Percentiles rank a stretch among this genome's conserved stretches.
Conservation (phyloP, 805 yeast species). For the Blastobotrys attinorum region DNA sequence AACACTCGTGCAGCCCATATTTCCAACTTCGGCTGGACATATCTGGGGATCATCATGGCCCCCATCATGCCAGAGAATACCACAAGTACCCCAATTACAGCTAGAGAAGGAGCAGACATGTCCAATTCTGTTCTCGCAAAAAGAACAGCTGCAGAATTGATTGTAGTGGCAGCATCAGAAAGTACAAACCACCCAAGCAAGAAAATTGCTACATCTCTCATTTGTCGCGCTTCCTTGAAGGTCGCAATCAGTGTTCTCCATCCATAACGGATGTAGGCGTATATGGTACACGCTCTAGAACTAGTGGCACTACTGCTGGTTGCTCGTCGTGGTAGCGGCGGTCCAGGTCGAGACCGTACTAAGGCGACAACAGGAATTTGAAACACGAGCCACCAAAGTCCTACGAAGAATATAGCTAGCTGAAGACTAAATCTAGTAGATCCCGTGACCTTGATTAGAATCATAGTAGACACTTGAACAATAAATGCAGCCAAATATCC, state of each 20-base stretch:
- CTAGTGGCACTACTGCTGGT: background rate
- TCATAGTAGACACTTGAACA: conserved; percentile 55
- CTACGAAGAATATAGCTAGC: conserved; percentile 54
- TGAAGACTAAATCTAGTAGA: conserved; percentile 40
- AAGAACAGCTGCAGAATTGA: conserved; percentile 69
- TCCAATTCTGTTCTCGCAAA: conserved; percentile 64
- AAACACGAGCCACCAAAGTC: conserved; percentile 71
- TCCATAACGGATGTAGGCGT: conserved; percentile 44
- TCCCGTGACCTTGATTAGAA: conserved; percentile 36
- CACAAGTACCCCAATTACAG: conserved; percentile 55
- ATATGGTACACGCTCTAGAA: conserved; percentile 1
- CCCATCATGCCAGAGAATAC: conserved; percentile 64
- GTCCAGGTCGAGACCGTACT: conserved; percentile 40
- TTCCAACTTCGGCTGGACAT: conserved; percentile 27
- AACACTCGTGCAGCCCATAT: conserved; percentile 4
- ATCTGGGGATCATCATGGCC: conserved; percentile 48
- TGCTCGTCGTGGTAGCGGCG: conserved; percentile 23
- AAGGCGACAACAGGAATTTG: conserved; percentile 51
- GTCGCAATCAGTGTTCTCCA: conserved; percentile 53
- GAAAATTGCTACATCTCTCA: conserved; percentile 60
- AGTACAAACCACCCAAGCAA: conserved; percentile 69
- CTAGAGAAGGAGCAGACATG: conserved; percentile 62
- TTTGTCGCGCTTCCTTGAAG: conserved; percentile 47
- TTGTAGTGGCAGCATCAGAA: conserved; percentile 69
- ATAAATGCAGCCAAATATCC: conserved; percentile 65